These are phyloP conservation scores for Arctostaphylos glauca DNA, from an alignment of 148 eudicot species.

Conservation along the genomic window DNA sequence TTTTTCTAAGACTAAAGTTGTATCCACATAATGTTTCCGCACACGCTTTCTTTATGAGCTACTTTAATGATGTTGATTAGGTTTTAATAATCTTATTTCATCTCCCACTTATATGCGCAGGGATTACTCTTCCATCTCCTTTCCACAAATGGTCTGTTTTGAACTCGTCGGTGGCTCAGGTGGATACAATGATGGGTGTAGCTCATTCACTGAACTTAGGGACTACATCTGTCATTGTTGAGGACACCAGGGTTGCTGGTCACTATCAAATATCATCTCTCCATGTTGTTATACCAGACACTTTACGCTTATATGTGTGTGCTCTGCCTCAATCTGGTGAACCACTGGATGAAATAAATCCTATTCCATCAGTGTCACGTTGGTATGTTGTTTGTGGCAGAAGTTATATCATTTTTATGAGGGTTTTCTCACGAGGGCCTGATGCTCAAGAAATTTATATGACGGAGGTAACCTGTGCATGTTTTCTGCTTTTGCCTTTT, in stretches of 20 bases:
- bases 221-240: conserved; percentile 63
- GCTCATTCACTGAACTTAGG: conserved; percentile 60
- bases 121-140: conserved; percentile 75
- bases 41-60: not conserved
- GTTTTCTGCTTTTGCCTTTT: conserved; percentile 18
- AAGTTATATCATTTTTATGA: conserved; percentile 56
- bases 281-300: conserved; percentile 79
- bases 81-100: conserved; percentile 7
- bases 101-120: conserved; percentile 31
- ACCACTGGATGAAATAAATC: conserved; percentile 46
- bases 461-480: conserved; percentile 49
- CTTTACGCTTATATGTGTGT: conserved; percentile 47
- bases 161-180: conserved; percentile 67
- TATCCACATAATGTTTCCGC: not conserved
- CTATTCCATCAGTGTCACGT: conserved; percentile 56
- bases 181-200: conserved; percentile 52
- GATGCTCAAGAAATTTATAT: conserved; percentile 55
- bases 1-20: not conserved
- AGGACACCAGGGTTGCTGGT: conserved; percentile 85
- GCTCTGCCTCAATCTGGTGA: conserved; percentile 64
- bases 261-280: conserved; percentile 74
- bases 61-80: not conserved
- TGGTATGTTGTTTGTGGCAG: conserved; percentile 72
- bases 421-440: conserved; percentile 62
- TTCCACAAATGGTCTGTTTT: conserved; percentile 68